Evolutionary conservation across 2,329 filamentous ascomycete genomes (phyloP), one percentile per base, ranked within the genome.

Genomic region (Keithomyces neogunnii): DNA sequence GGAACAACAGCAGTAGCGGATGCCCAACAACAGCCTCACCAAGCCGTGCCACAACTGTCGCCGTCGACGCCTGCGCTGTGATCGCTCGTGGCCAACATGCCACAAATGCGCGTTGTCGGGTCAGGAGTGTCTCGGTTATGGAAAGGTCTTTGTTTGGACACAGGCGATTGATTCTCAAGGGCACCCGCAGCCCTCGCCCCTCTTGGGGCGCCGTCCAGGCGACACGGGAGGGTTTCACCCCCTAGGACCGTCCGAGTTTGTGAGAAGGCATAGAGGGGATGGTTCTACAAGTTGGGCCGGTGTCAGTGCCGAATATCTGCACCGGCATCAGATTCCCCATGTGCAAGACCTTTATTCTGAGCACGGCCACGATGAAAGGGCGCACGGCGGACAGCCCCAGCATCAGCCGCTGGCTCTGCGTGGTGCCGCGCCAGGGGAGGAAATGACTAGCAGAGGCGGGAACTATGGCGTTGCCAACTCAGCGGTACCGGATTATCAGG

Each of bases 31-130:
- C 60, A 66, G 59, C 61, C 62, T 63, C 58, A 63, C 59, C 60
- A 75, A 73, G 59, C 60, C 75, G 54, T 84, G 81, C 64, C 78
- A 84, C 66, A 83, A 82, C 66, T 84, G 81, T 65, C 78, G 80
- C 53, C 75, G 74, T 52, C 75, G 74, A 60, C 76, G 81, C 57
- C 73, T 80, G 63, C 78, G 80, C 60, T 85, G 81, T 64, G 81
- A 85, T 65, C 73, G 76, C 53, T 82, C 80, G 35, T 67, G 76
- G 47, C 81, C 81, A 30, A 70, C 66, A 52, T 84, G 81, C 63
- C 73, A 77, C 59, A 84, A 84, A 68, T 84, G 81, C 63, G 65
- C 69, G 50, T 71, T 69, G 58, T 70, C 74, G 42, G 78, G 78
- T 31, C 70, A 78, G 62, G 71, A 78, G 58, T 85, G 81, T 67